These are phyloP conservation scores for Erysimum pusillum DNA, from an alignment of 441 rosid species.

Conservation along the genomic window DNA sequence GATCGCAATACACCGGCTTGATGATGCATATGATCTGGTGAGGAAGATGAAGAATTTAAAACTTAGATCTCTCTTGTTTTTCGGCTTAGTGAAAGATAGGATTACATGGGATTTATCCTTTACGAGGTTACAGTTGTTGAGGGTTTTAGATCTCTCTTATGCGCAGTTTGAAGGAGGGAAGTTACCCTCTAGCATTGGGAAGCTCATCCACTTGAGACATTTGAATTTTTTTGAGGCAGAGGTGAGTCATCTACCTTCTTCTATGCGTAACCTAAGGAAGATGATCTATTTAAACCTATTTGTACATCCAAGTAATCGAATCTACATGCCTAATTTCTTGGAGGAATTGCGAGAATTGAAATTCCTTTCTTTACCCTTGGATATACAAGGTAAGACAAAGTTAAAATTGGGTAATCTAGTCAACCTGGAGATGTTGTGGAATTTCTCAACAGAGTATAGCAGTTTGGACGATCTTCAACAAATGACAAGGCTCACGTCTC, in stretches of 20 bases:
- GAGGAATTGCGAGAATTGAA: no score
- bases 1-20: background rate
- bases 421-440: no score
- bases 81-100: background rate
- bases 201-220: conserved; percentile 37
- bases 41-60: background rate
- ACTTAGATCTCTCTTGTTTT: background rate
- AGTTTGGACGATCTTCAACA: no score
- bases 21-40: background rate
- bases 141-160: conserved; percentile 1
- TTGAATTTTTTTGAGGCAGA: rapidly evolving
- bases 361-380: no score
- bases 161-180: background rate
- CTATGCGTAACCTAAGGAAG: conserved; percentile 12
- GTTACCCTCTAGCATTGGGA: conserved; percentile 5
- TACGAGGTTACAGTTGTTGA: background rate
- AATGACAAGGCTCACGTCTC: no score
- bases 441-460: no score
- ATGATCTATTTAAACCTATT: background rate
- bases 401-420: no score
- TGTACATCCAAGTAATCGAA: background rate
- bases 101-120: background rate
- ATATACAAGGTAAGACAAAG: no score
- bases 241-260: background rate
- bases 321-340: no score